Base-by-base conservation (phyloP, 441 rosid species). In the Pelargonium fulgidum region DNA sequence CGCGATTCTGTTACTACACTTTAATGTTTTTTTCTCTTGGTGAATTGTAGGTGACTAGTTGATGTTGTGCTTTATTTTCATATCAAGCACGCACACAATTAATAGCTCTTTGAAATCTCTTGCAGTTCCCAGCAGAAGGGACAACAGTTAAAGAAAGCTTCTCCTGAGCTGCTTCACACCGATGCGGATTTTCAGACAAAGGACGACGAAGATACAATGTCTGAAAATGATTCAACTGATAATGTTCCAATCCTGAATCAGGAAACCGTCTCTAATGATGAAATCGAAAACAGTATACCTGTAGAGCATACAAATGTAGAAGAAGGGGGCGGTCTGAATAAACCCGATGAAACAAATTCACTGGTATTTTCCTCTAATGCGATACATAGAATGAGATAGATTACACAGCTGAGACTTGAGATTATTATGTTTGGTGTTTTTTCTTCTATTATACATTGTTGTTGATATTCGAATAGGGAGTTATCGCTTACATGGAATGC, bases 61-160 rank as follows among this genome's bases (percentile, higher is more conserved):
- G 7, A 33, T 33, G 5, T 33, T 33, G 7, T 33, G 5, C 39
- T 3, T 33, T 33, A 3, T 33, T 0, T 33, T 33, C 39, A 3
- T 33, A 33, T 3, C 39, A 3, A 33, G 39, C 7, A 3, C 7
- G 6, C 39, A 13, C 1, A 16, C 29, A 9, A 6, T 26, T 44
- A 44, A 65, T 65, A 2, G 33, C 58, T 33, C 48, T 9, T 39
- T 72, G 64, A 64, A 2, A 58, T 62, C 48, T 13, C 16, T 8
- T 59, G 71, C 78, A 83, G 93, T 76, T 82, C 85, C 0, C 77
- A 50, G 48, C 59, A 16, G 29, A 87, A 77, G 84, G 79, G 83
- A 41, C 85, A 75, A 63, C 87, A 76, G 50, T 77, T 76, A 73
- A 90, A 85, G 80, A 86, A 87, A 81, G 77, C 74, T 2, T 80